Base-by-base conservation (phyloP, 2,329 filamentous ascomycete species). In the Cadophora luteo-olivacea region DNA sequence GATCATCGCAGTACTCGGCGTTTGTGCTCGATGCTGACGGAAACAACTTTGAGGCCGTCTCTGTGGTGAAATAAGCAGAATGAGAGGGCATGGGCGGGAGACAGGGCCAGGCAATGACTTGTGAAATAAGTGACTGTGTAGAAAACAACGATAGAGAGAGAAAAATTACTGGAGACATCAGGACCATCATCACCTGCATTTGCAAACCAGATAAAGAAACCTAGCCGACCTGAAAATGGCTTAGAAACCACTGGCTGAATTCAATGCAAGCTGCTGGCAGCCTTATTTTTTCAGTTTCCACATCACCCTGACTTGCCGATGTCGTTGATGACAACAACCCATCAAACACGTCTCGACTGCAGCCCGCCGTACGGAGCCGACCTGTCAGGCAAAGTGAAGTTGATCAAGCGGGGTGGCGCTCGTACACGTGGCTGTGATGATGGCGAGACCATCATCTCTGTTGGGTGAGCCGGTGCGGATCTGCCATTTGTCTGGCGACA, bases 1-100 rank as follows among this genome's bases (percentile, higher is more conserved):
- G n/a, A n/a, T n/a, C n/a, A n/a, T n/a, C n/a, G n/a, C n/a, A n/a
- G n/a, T 73, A 72, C 32, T 61, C 69, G 52, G 68, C 68, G 6
- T 73, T 69, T 61, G 54, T 73, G 11, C 57, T 66, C 16, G 68
- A 73, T 55, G 22, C 55, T 1, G 71, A 67, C 48, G 69, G 69
- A 33, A 73, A 74, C 55, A 73, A 72, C 54, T 72, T 74, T 63
- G 71, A 74, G 60, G 71, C 72, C 65, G 72, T 74, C 33, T 70
- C 60, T 60, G 66, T 72, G 24, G 32, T 61, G 48, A 72, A 70
- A 66, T 69, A 22, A 69, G 55, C 19, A 41, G 22, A 24, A 36
- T 22, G 22, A 1, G 16, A 57, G 41, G 29, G n/a, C 19, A 3
- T 33, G 12, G 11, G 29, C n/a, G 55, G 38, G 54, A 61, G 16